Evolutionary conservation across 2,329 filamentous ascomycete species (phyloP).

Genomic region (Elsinoe ampelina): DNA sequence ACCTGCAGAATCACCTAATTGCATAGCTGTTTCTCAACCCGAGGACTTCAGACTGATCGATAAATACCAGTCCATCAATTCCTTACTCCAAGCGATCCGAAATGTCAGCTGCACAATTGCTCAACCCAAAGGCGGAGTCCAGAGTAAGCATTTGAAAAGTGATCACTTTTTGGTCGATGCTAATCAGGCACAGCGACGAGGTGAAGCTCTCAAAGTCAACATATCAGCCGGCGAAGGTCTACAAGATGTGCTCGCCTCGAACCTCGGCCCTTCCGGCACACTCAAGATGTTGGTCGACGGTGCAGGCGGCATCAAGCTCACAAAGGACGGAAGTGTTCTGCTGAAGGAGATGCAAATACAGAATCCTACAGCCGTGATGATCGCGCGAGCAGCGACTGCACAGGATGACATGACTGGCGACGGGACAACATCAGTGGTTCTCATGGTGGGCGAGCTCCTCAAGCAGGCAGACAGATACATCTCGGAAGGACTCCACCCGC

Average conservation of each 20-base stretch:
- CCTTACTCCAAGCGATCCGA: too few species aligned
- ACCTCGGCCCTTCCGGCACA: conserved; percentile 85
- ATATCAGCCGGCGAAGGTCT: conserved; percentile 88
- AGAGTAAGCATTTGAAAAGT: conserved; percentile 51
- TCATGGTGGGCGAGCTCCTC: conserved; percentile 89
- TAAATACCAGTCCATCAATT: too few species aligned
- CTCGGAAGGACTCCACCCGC: conserved; percentile 88
- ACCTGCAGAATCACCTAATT: not conserved
- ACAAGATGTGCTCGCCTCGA: conserved; percentile 76
- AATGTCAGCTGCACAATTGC: conserved; percentile 96
- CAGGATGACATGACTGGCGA: conserved; percentile 98
- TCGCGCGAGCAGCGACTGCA: conserved; percentile 76
- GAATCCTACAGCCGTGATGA: conserved; percentile 88
- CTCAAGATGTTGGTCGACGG: conserved; percentile 81
- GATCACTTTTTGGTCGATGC: conserved; percentile 24
- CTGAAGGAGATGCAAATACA: conserved; percentile 81
- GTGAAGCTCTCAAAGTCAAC: conserved; percentile 93
- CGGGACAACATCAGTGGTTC: conserved; percentile 90
- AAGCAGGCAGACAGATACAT: conserved; percentile 98
- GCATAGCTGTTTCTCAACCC: not conserved
- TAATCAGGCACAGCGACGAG: conserved; percentile 64
- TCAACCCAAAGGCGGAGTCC: conserved; percentile 98
- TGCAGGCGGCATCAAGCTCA: conserved; percentile 79
- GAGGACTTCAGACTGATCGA: too few species aligned
- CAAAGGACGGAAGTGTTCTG: conserved; percentile 92